These are phyloP conservation scores for Daldinia sp. DNA, from an alignment of 2,329 filamentous ascomycete species.

Conservation along the genomic window DNA sequence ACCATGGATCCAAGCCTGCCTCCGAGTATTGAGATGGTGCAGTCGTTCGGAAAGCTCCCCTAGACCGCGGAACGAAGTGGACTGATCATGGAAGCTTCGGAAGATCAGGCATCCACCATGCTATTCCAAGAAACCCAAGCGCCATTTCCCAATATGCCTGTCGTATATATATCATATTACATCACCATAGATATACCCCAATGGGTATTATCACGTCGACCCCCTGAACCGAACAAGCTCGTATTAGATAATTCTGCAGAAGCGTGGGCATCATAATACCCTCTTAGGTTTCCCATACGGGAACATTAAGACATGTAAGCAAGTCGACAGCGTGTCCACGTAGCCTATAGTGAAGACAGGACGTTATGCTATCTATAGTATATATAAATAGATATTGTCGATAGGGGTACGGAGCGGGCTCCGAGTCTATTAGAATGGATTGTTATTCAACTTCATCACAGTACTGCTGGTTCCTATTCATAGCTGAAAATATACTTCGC, in stretches of 20 bases:
- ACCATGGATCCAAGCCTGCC: not conserved
- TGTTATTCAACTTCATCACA: not conserved
- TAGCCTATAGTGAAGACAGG: not conserved
- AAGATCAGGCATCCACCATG: constrained; percentile 3
- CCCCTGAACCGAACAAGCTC: not conserved
- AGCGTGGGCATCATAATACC: constrained; percentile 1
- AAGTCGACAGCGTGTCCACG: not conserved
- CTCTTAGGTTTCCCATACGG: not conserved
- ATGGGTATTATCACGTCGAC: not conserved
- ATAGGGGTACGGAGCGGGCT: not conserved
- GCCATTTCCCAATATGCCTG: not conserved
- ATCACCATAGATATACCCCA: constrained; percentile 5
- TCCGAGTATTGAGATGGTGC: constrained; percentile 4
- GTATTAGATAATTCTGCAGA: constrained; percentile 2
- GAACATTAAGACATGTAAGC: not conserved
- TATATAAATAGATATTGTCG: not conserved
- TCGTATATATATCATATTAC: not conserved
- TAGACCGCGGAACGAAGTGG: constrained; percentile 8
- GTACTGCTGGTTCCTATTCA: not conserved
- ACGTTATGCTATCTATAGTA: not conserved
- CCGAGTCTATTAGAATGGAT: not conserved
- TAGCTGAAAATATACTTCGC: not conserved
- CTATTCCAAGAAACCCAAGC: not conserved
- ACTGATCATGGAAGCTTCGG: not conserved
- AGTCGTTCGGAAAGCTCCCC: constrained; percentile 9